Evolutionary conservation across 345 rosid species (phyloP).

Genomic region (Hypericum perforatum): DNA sequence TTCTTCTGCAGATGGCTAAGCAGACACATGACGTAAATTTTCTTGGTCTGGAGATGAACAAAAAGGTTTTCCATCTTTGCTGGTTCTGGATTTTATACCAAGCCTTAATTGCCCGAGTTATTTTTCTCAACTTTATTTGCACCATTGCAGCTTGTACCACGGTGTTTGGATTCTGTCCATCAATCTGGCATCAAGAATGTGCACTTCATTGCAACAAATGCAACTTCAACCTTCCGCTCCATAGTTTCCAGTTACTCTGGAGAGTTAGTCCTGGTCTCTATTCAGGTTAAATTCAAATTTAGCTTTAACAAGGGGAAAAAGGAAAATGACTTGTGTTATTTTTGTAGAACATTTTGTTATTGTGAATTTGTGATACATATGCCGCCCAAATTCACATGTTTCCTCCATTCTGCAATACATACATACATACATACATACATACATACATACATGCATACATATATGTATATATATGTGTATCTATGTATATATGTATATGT

Average conservation of each 20-base stretch:
- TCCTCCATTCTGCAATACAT: too few species aligned
- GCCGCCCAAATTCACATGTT: too few species aligned
- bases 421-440: too few species aligned
- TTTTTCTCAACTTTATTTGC: slow-evolving; percentile 5
- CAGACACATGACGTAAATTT: slow-evolving; percentile 44
- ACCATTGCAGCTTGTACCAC: slow-evolving; percentile 40
- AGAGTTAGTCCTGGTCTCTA: slow-evolving; percentile 39
- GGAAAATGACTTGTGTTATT: too few species aligned
- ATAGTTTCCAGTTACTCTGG: slow-evolving; percentile 55
- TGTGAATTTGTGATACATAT: too few species aligned
- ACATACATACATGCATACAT: too few species aligned
- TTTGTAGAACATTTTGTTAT: too few species aligned
- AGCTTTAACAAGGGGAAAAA: not conserved
- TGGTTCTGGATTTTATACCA: not conserved
- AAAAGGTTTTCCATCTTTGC: slow-evolving; percentile 31
- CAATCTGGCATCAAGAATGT: slow-evolving; percentile 38
- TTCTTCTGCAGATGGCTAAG: slow-evolving; percentile 52
- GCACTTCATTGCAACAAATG: slow-evolving; percentile 57
- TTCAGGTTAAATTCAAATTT: slow-evolving; percentile 32
- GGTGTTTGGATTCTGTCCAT: slow-evolving; percentile 32
- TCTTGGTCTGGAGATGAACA: slow-evolving; percentile 60
- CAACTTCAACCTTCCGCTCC: slow-evolving; percentile 48
- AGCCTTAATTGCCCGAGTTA: slow-evolving; percentile 6
- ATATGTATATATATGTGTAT: too few species aligned
- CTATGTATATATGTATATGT: too few species aligned